phyloP scores from a whole-genome alignment of 1,139 yeast species.

The Pichia kudriavzevii region DNA sequence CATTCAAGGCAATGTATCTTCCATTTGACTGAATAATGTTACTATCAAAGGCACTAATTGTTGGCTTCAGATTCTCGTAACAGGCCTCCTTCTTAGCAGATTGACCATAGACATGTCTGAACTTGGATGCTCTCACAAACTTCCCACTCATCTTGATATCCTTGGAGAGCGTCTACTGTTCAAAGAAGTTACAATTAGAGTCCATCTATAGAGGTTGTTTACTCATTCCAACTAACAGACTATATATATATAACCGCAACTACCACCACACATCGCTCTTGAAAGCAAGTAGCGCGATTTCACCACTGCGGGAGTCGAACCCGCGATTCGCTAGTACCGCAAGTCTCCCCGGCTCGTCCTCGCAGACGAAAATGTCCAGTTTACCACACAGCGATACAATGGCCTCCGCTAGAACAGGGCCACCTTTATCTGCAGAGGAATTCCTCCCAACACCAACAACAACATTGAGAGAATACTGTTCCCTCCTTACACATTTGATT shows the following conservation, averaged over 20 bases:
- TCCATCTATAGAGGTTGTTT: background rate
- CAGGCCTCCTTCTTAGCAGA: conserved; percentile 79
- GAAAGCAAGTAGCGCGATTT: no score
- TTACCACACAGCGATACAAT: conserved; percentile 1
- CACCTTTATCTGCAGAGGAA: conserved; percentile 1
- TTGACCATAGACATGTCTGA: conserved; percentile 93
- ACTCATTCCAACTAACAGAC: no score
- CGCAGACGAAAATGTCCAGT: conserved; percentile 2
- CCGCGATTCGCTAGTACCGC: no score
- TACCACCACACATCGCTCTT: no score
- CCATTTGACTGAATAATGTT: conserved; percentile 82
- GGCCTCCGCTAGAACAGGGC: background rate
- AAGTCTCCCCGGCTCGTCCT: no score
- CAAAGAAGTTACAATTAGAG: background rate
- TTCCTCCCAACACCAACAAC: conserved; percentile 5
- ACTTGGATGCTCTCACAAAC: conserved; percentile 93
- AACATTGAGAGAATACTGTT: background rate
- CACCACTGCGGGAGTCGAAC: no score
- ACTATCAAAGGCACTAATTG: conserved; percentile 95
- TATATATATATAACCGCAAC: no score
- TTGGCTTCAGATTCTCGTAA: conserved; percentile 78
- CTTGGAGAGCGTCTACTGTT: background rate
- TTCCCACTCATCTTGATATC: conserved; percentile 50
- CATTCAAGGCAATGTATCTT: conserved; percentile 72
- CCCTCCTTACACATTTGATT: background rate